Base-by-base conservation (phyloP, 768 basidiomycete species). In the Tephrocybe sp. region DNA sequence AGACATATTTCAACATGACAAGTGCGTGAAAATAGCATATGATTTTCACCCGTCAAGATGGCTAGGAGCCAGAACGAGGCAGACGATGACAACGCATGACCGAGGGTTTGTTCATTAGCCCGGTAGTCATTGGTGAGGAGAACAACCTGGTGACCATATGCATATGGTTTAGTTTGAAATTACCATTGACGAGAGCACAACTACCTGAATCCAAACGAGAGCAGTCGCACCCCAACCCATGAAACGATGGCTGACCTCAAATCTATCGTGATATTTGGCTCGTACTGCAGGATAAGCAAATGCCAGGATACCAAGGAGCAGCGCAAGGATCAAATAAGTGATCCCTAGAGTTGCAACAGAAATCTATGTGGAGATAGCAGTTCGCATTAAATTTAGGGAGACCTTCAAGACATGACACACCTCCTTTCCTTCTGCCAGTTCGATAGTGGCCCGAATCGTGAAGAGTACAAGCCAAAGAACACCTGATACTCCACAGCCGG, bases 401-500 rank as follows among this genome's bases (percentile, higher is more conserved):
- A n/a, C n/a, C n/a, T n/a, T n/a, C n/a, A 9, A 16, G 36, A 12
- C n/a, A 41, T 3, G 40, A 55, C 66, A 38, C 50, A 76, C 75
- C 50, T 66, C 45, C 19, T 23, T 64, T 30, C 66, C 66, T 24
- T 66, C 56, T 19, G 74, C 57, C 27, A 75, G 53, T 57, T 82
- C 79, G 52, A 69, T 73, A 0, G 82, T 80, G 0, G 78, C 79
- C 55, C 76, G 74, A 12, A 63, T 74, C 29, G 75, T 69, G 56
- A 80, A 77, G 1, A 77, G 60, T 30, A 72, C 66, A 16, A 82
- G 58, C 82, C 82, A 83, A 0, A 80, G 64, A 0, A 76, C 62
- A 1, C 79, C 80, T 16, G 80, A 80, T 13, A 76, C 69, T 15
- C 75, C 80, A 57, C 72, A 76, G 12, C 80, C 80, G 7, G 78